These are phyloP conservation scores for Cercophora sp. DNA, from an alignment of 495 filamentous ascomycete genomes.

Conservation along the genomic window DNA sequence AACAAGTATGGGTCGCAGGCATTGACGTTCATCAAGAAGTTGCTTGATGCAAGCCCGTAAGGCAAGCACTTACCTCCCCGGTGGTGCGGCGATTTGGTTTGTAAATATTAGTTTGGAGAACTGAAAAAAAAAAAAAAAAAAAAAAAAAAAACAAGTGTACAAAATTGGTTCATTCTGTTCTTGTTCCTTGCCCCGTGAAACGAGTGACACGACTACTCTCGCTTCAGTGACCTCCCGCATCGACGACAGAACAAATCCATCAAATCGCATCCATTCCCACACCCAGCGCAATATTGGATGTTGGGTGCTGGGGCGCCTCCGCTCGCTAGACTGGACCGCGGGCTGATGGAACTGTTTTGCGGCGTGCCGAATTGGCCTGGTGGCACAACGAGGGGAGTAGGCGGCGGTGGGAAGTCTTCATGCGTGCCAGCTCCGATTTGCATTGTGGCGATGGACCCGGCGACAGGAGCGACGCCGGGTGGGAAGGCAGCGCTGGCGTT, in stretches of 20 bases:
- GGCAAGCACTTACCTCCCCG: no score
- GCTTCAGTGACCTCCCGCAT: neutral
- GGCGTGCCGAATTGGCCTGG: no score
- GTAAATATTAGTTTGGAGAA: neutral
- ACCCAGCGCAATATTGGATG: neutral
- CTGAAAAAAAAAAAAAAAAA: neutral
- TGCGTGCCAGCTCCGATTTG: no score
- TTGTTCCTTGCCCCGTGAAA: no score
- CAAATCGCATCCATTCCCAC: neutral
- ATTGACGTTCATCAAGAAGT: slow-evolving; percentile 48
- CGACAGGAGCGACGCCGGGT: neutral
- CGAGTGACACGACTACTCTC: no score
- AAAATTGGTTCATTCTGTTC: neutral
- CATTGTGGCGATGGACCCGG: no score
- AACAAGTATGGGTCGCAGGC: slow-evolving; percentile 56
- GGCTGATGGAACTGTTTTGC: no score
- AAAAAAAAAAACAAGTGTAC: neutral
- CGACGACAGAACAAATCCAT: slow-evolving; percentile 1
- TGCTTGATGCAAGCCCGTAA: slow-evolving; percentile 8
- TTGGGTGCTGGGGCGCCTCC: neutral
- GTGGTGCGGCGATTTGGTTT: no score
- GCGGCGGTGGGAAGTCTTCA: no score
- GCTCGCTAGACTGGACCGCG: neutral
- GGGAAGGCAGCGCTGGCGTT: neutral
- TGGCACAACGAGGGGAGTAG: no score